These are phyloP conservation scores for Dendrobium officinale DNA, from an alignment of 106 monocot genomes.

Conservation along the genomic window DNA sequence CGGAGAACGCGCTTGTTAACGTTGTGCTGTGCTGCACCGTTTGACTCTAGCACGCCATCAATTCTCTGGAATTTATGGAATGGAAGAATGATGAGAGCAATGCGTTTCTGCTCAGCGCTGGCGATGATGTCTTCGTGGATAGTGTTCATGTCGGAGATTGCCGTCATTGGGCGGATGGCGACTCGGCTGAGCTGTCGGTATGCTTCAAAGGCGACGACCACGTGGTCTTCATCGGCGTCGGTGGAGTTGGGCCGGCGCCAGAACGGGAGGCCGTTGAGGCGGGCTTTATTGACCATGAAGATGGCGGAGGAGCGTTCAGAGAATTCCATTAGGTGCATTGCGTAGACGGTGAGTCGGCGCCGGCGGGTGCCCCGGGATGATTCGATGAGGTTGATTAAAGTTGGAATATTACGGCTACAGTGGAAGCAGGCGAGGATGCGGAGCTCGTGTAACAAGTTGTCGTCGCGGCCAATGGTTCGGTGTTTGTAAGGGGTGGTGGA, in stretches of 20 bases:
- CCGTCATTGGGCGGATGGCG: constrained; percentile 29
- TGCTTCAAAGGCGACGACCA: constrained; percentile 37
- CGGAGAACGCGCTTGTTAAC: constrained; percentile 34
- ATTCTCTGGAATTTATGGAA: constrained; percentile 30
- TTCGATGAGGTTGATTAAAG: constrained; percentile 35
- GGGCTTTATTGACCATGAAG: constrained; percentile 35
- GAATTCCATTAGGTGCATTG: constrained; percentile 42
- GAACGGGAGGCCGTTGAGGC: constrained; percentile 43
- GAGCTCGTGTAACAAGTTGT: constrained; percentile 25
- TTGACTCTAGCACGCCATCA: constrained; percentile 33
- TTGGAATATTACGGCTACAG: constrained; percentile 33
- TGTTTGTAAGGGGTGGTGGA: constrained; percentile 19
- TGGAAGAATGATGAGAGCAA: constrained; percentile 32
- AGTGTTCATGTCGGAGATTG: constrained; percentile 30
- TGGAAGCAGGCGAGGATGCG: constrained; percentile 45
- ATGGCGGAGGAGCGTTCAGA: constrained; percentile 42
- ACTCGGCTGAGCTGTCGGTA: constrained; percentile 36
- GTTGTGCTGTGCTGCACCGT: constrained; percentile 13
- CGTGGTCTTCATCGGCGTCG: constrained; percentile 1
- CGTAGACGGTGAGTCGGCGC: constrained; percentile 31
- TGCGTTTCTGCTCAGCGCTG: constrained; percentile 26
- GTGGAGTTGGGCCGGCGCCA: background rate
- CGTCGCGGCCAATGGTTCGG: constrained; percentile 15
- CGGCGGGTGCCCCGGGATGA: constrained; percentile 28
- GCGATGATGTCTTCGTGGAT: constrained; percentile 50